Evolutionary conservation across 2,329 filamentous ascomycete species (phyloP), one percentile per base, ranked within the genome.

Genomic region (Scedosporium minutisporum): DNA sequence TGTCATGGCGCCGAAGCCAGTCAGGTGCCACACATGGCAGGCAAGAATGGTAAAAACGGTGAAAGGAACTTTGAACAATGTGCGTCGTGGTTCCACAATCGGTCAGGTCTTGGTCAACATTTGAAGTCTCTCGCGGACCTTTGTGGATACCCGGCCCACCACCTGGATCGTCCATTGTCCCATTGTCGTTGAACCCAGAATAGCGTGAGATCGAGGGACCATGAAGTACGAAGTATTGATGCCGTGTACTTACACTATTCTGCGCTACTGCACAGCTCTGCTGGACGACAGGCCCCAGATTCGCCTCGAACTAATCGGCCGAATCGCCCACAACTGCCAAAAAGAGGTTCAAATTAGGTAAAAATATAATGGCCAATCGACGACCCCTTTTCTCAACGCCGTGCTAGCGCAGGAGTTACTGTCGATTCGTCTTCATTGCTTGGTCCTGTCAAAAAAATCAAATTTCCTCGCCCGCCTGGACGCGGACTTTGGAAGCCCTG

Each of bases 261-360:
- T 6, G 23, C 51, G 51, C 51, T 55, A 55, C 51, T 25, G 51
- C 51, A 48, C 18, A 48, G 7, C 23, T 55, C 16, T 55, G 51
- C 12, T 55, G 7, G 21, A 27, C 18, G 5, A 14, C 51, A 5
- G 18, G 51, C 51, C 51, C 51, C 51, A 55, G 51, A 55, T 55
- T 27, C 23, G 12, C 23, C 51, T 55, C 21, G 21, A 25, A 53
- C n/a, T 53, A 53, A 21, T 25, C n/a, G 21, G 21, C 51, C 3
- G 18, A 55, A 27, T 23, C 23, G 44, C 51, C 51, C 51, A 23
- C 51, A 16, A 55, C 51, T 55, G 21, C 51, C 51, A 23, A 55
- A 55, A 48, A 55, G 51, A 25, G 51, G 51, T 55, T 55, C 18
- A 55, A 23, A 55, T 55, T 55, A 55, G 51, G 51, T 55, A 55